These are phyloP conservation scores for Aureobasidium sp. DNA, from an alignment of 2,329 filamentous ascomycete species.

Conservation along the genomic window DNA sequence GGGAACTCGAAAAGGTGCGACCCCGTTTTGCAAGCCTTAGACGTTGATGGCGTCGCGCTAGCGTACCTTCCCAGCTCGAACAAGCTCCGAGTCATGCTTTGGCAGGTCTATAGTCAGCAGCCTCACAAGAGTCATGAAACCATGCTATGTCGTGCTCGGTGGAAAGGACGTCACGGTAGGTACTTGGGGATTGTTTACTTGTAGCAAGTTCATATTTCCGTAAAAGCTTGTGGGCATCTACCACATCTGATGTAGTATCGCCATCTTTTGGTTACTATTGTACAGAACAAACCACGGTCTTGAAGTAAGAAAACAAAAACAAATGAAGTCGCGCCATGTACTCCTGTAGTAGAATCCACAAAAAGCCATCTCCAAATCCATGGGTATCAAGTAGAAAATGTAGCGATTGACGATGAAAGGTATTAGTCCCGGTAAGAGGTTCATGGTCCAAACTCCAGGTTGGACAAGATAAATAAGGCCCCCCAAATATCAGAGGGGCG, in stretches of 20 bases:
- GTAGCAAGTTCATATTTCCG: conserved; percentile 3
- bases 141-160: not conserved
- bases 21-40: conserved; percentile 9
- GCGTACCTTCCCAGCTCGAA: not conserved
- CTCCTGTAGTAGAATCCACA: not conserved
- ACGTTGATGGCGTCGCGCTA: conserved; percentile 2
- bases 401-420: conserved; percentile 29
- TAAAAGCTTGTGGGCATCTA: not conserved
- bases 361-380: conserved; percentile 15
- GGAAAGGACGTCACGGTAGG: not conserved
- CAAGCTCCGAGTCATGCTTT: conserved; percentile 8
- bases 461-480: not conserved
- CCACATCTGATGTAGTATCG: not conserved
- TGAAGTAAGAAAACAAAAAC: not conserved
- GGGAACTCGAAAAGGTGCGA: not conserved
- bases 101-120: not conserved
- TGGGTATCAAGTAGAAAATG: conserved; percentile 20
- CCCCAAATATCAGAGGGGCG: not conserved
- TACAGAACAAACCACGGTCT: conserved; percentile 2
- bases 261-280: not conserved
- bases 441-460: conserved; percentile 4
- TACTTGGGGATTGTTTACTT: not conserved
- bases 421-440: conserved; percentile 14
- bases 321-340: conserved; percentile 1
- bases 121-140: conserved; percentile 1